A percentile compares a stretch with the other conserved stretches of the same genome.
These are phyloP conservation scores for Scleroderma bovista DNA, from an alignment of 768 basidiomycete genomes.

Conservation along the genomic window DNA sequence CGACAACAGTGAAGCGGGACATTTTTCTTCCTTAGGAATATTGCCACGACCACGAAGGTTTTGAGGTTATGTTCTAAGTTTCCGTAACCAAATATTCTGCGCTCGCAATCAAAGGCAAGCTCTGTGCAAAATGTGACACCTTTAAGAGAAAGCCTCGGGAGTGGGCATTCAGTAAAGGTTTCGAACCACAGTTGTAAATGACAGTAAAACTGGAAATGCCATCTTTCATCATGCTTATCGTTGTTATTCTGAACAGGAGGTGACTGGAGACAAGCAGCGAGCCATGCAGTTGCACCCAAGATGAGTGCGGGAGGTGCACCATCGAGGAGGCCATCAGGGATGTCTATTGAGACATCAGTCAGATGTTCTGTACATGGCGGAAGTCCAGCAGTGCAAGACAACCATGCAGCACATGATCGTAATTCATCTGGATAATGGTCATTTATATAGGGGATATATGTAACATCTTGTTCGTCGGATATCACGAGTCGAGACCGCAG, in stretches of 20 bases:
- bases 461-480: neutral
- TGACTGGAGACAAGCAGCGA: neutral
- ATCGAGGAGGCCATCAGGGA: neutral
- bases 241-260: neutral
- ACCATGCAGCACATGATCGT: neutral
- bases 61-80: neutral
- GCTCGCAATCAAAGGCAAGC: neutral
- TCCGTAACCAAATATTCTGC: neutral
- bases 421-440: neutral
- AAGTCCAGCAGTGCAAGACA: neutral
- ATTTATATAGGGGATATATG: neutral
- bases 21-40: neutral
- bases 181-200: neutral
- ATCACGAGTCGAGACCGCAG: neutral
- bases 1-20: neutral
- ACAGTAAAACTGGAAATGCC: neutral
- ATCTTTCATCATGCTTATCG: neutral
- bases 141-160: neutral
- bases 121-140: neutral
- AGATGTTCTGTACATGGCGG: neutral
- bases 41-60: neutral
- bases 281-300: neutral
- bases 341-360: neutral
- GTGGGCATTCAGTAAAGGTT: neutral
- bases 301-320: neutral